A percentile compares a stretch with the other conserved stretches of the same genome.
Evolutionary conservation across 192 early-diverging fungal genomes (phyloP).

Genomic region (Rhizophagus sp.): DNA sequence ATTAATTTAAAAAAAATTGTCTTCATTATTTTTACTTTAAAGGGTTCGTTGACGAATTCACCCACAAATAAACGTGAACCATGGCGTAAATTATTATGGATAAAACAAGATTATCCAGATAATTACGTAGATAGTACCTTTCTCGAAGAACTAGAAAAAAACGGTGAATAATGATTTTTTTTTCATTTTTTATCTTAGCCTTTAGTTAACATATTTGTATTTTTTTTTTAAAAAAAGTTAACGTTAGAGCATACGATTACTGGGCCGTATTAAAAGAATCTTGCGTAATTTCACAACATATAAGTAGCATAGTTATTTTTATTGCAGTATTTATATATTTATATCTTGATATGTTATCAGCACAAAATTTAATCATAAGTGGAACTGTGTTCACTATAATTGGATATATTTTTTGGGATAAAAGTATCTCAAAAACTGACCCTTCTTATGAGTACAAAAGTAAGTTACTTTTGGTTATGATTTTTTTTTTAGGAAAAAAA

Average conservation of each 20-base stretch:
- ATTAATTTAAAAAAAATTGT: not conserved
- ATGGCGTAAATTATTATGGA: slow-evolving; percentile 85
- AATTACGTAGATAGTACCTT: slow-evolving; percentile 91
- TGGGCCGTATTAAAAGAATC: slow-evolving; percentile 78
- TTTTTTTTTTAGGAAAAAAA: not conserved
- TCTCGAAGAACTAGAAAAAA: slow-evolving; percentile 84
- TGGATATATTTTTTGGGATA: slow-evolving; percentile 76
- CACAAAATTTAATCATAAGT: slow-evolving; percentile 56
- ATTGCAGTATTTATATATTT: slow-evolving; percentile 86
- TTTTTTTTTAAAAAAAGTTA: slow-evolving; percentile 49
- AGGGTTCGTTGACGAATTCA: not conserved
- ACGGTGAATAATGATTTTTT: slow-evolving; percentile 51
- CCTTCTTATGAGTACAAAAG: slow-evolving; percentile 50
- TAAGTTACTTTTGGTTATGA: slow-evolving; percentile 15
- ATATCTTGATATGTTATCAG: slow-evolving; percentile 56
- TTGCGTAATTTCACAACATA: slow-evolving; percentile 79
- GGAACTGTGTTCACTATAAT: slow-evolving; percentile 58
- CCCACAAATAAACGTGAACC: slow-evolving; percentile 30
- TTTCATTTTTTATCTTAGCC: not conserved
- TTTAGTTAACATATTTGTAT: not conserved
- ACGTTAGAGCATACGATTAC: slow-evolving; percentile 82
- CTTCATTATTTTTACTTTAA: not conserved
- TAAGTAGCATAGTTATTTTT: slow-evolving; percentile 83
- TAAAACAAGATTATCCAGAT: slow-evolving; percentile 88
- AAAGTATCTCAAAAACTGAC: slow-evolving; percentile 45